Conservation (phyloP, 2,329 filamentous ascomycete species). For the Sclerotinia subarctica region DNA sequence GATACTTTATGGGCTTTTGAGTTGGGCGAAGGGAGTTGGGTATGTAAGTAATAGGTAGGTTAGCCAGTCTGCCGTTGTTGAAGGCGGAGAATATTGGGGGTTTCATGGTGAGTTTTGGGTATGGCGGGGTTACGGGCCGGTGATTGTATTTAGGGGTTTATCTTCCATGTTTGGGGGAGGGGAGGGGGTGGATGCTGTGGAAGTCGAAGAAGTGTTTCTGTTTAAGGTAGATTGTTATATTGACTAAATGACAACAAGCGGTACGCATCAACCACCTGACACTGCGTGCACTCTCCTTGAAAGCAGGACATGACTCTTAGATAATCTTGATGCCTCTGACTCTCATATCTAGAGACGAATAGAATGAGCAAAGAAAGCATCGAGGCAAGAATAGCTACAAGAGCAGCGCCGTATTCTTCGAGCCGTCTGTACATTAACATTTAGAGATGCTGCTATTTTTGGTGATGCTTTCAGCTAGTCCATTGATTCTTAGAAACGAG, state of each 20-base stretch:
- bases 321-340: no score
- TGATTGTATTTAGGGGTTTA: neutral
- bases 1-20: neutral
- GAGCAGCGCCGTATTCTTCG: no score
- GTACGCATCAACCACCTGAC: no score
- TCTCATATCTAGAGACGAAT: no score
- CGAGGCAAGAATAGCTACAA: neutral
- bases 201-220: neutral
- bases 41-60: neutral
- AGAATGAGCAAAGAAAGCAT: neutral
- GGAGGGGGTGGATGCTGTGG: neutral
- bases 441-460: neutral
- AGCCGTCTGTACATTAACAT: no score
- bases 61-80: neutral
- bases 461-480: neutral
- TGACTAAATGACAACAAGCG: neutral
- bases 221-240: neutral
- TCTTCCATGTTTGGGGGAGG: neutral
- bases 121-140: neutral
- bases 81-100: no score
- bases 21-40: neutral
- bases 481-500: no score
- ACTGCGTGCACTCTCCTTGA: no score
- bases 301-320: no score
- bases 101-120: neutral